Base-by-base conservation (phyloP, 1,284 basidiomycete species). In the Apiotrichum porosum region DNA sequence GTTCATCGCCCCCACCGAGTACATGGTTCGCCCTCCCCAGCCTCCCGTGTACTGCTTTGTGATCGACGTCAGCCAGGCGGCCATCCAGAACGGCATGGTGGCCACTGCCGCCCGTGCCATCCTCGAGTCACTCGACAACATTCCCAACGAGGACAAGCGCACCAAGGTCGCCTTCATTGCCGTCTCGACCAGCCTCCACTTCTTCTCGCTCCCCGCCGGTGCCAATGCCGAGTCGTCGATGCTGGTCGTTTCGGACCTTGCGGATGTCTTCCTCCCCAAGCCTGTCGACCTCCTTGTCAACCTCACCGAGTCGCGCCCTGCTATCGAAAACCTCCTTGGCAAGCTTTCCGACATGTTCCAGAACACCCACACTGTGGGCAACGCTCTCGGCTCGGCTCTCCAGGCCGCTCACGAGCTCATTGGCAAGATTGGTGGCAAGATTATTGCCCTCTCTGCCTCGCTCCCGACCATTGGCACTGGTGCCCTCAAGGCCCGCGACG, bases 11-110 rank as follows among this genome's bases (percentile, higher is more conserved):
- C 94, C 95, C 9, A 94, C 93, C 1, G 95, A 99, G 76, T 98
- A 99, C 76, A 97, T 98, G 94, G 92, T 79, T 24, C 87, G 95
- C 56, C 88, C 95, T 15, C 95, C 95, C 34, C 95, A 97, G 73
- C 91, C 95, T 12, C 90, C 93, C 15, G 89, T 95, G 44, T 97
- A 97, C 74, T 83, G 94, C 47, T 97, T 98, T 79, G 80, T 98
- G 63, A 88, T 99, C 73, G 95, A 99, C 67, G 92, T 98, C 58
- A 90, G 88, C 64, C 88, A 95, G 68, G 74, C 84, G 36, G 92
- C 93, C 31, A 82, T 98, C 38, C 87, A 91, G 73, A 87, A 86
- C 38, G 92, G 90, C 44, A 97, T 99, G 93, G 90, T 97, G 31
- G 93, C 94, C 15, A 97, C 93, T 42, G 94, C 94, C 17, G 95